phyloP scores from a whole-genome alignment of 2,329 filamentous ascomycete genomes.

The Colletotrichum sp. region DNA sequence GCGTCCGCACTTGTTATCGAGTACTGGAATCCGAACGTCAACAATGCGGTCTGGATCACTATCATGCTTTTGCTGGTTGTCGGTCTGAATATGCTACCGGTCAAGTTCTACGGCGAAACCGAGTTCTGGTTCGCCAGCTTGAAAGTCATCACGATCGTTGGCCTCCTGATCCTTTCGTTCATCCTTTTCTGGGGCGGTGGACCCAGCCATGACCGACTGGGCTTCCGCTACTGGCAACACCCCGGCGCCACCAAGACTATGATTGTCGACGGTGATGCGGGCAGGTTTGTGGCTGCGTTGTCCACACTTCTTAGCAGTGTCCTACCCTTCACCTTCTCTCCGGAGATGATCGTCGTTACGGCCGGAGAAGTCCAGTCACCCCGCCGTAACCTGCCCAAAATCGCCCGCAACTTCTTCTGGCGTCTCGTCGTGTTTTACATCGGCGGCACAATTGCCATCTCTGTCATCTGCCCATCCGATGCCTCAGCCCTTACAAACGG shows the following conservation, averaged over 20 bases:
- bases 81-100: conserved; percentile 14
- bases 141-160: conserved; percentile 57
- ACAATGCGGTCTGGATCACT: conserved; percentile 21
- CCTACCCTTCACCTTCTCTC: conserved; percentile 23
- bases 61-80: conserved; percentile 19
- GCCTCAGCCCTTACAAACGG: conserved; percentile 41
- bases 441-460: conserved; percentile 55
- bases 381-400: conserved; percentile 39
- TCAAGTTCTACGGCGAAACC: conserved; percentile 55
- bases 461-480: conserved; percentile 58
- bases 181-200: conserved; percentile 21
- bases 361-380: conserved; percentile 42
- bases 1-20: conserved; percentile 23
- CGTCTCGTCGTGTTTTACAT: conserved; percentile 45
- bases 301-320: conserved; percentile 14
- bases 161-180: conserved; percentile 69
- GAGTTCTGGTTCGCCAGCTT: conserved; percentile 62
- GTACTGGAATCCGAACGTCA: conserved; percentile 20
- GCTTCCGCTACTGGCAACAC: conserved; percentile 18
- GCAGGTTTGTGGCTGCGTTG: conserved; percentile 5
- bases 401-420: conserved; percentile 27
- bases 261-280: conserved; percentile 21
- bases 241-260: neutral
- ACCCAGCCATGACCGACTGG: conserved; percentile 22
- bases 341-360: conserved; percentile 23